Evolutionary conservation across 2,329 filamentous ascomycete genomes (phyloP), one percentile per base, ranked within the genome.

Genomic region (Penicillium sp.): DNA sequence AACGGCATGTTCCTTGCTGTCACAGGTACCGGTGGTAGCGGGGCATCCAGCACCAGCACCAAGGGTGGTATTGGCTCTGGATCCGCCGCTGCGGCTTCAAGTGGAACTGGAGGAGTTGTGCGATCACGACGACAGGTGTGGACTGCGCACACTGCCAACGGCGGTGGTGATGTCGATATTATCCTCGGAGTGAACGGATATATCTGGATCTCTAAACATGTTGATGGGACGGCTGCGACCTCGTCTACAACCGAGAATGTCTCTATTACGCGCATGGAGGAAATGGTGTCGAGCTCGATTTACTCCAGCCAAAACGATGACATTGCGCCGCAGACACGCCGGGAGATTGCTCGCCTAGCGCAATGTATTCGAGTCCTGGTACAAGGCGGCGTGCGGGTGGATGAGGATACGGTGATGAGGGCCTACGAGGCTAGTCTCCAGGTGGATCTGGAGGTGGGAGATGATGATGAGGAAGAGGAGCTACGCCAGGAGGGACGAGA

Each of bases 261-360:
- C 8, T 77, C 78, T 2, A 87, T 96, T 61, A 95, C 89, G 43
- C 80, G 87, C 55, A 79, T 96, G 66, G 93, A 97, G 67, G 93
- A 98, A 71, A 83, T 77, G 57, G 86, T 93, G 16, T 89, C 84
- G 53, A 82, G 83, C 60, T 87, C 85, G 44, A 89, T 95, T 58
- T 98, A 98, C 71, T 93, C 87, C 45, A 94, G 87, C 65, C 89
- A 96, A 73, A 98, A 98, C 65, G 91, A 97, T 65, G 78, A 81
- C 46, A 89, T 98, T 53, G 74, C 81, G 18, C 73, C 81, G 2
- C 81, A 82, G 40, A 91, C 89, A 13, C 82, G 93, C 75, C 80
- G 84, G 52, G 93, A 97, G 75, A 96, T 98, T 69, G 84, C 88
- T 13, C 77, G 90, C 49, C 77, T 97, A 37, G 78, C 86, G 28